Evolutionary conservation across 1,139 yeast genomes (phyloP), one percentile per base, ranked within the genome.

Genomic region (Yamadazyma atmosphaerica): DNA sequence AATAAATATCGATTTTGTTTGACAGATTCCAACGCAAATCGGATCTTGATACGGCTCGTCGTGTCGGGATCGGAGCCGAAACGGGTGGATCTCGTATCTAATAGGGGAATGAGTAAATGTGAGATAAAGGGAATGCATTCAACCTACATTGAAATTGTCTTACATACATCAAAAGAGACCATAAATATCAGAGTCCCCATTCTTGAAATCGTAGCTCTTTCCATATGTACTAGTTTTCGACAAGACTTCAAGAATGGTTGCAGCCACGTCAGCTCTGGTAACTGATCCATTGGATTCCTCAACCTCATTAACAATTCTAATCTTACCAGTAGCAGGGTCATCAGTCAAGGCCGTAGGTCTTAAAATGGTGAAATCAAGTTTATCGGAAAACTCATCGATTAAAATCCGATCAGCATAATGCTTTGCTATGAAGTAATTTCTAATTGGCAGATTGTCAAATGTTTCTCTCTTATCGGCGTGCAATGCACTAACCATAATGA

Each of bases 401-500:
- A 79, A 65, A 36, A 70, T 64, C 32, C 72, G 56, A 52, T 79
- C 85, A 1, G 84, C 83, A 44, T 74, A 74, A 51, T 72, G 74
- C 55, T 79, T 79, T 25, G 83, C 79, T 38, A 74, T 66, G 44
- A 61, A 75, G 56, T 77, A 77, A 14, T 69, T 50, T 25, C 69
- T 46, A 10, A 67, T 47, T 0, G 54, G 41, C 3, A 63, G 49
- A 18, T 59, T 54, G 48, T 36, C 45, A 32, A 55, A 69, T 36
- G 56, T 58, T 1, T 64, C 72, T 29, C 83, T 63, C 38, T 71
- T 66, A 11, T 74, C 74, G 2, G 85, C 79, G 44, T 70, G 70
- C 19, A 77, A 47, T 1, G 84, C 86, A 55, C 86, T 79, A 8
- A 82, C 72, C 37, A 81, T 56, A 12, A 82, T 50, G 44, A 73